These are phyloP conservation scores for Aureococcus anophagefferens DNA, from an alignment of 108 stramenopile species.

Conservation along the genomic window DNA sequence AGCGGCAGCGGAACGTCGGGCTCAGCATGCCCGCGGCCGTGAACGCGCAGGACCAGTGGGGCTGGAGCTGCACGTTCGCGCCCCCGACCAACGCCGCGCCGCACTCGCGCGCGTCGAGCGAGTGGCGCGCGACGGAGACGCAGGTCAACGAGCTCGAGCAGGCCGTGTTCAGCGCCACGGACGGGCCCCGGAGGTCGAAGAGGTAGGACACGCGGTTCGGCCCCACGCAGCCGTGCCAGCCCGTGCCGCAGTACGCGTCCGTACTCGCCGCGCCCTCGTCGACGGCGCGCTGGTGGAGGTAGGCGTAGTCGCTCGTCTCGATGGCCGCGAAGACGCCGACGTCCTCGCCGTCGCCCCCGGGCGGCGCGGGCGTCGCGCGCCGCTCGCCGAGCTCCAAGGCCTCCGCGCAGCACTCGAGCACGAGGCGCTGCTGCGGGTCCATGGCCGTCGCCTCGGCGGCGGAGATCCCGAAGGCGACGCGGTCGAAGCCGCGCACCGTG, in stretches of 20 bases:
- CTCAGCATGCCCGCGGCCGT: constrained; percentile 14
- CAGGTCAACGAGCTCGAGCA: constrained; percentile 19
- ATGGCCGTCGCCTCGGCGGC: not conserved
- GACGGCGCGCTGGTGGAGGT: not conserved
- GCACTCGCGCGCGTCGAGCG: constrained; percentile 4
- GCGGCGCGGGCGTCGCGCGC: not conserved
- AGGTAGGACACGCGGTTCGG: constrained; percentile 16
- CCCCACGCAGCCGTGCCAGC: not conserved
- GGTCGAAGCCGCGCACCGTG: not conserved
- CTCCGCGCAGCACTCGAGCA: not conserved
- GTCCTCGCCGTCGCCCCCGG: not conserved
- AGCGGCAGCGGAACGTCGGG: not conserved
- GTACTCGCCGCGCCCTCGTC: not conserved
- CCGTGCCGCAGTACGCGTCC: not conserved
- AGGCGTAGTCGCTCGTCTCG: not conserved
- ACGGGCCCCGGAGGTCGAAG: constrained; percentile 14
- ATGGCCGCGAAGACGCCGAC: not conserved
- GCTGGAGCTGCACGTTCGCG: constrained; percentile 9
- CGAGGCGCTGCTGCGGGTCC: constrained; percentile 13
- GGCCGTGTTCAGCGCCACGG: constrained; percentile 19
- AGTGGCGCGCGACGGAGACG: constrained; percentile 5
- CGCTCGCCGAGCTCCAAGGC: not conserved
- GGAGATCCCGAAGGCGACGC: constrained; percentile 3
- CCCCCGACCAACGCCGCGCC: constrained; percentile 13
- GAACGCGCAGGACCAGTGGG: not conserved